Evolutionary conservation across 148 eudicot genomes (phyloP), one percentile per base, ranked within the genome.

Genomic region (Cornus suecica): DNA sequence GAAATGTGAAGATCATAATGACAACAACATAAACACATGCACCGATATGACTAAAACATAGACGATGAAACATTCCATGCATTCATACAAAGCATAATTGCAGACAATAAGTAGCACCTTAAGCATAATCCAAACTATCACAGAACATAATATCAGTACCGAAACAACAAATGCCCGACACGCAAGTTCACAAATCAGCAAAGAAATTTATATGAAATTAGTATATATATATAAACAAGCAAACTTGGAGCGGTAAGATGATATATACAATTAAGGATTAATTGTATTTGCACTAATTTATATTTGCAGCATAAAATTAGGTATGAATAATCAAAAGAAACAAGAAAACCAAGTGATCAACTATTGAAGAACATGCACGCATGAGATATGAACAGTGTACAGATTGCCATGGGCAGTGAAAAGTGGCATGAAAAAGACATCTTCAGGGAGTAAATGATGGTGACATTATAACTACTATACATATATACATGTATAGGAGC

Each of bases 391-490:
- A 78, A 81, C 42, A 77, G 70, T 73, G 80, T 42, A 76, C 69
- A 66, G 11, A 31, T 16, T 56, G 68, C 77, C 56, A 56, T 62
- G 28, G 31, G 52, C 61, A 58, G 61, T 23, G n/a, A n/a, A 45
- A 64, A 75, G 69, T 30, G 52, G 71, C 30, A 2, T 71, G 80
- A 83, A 63, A 79, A 79, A 29, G 80, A 84, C 80, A 74, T 69
- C 56, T 20, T 69, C 71, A 48, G 85, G 82, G 41, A 84, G 73
- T 79, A 34, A 82, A 74, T 82, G 87, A 82, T 82, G 68, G 80
- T 76, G 87, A 84, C 84, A 29, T 78, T 84, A 77, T 77, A 84
- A 76, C 87, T 68, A 84, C 77, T 52, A 71, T 67, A 58, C 76
- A 74, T 78, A n/a, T n/a, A n/a, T n/a, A n/a, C n/a, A n/a, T n/a